Evolutionary conservation across 2,329 filamentous ascomycete genomes (phyloP).

Genomic region (Samsoniella hepiali): DNA sequence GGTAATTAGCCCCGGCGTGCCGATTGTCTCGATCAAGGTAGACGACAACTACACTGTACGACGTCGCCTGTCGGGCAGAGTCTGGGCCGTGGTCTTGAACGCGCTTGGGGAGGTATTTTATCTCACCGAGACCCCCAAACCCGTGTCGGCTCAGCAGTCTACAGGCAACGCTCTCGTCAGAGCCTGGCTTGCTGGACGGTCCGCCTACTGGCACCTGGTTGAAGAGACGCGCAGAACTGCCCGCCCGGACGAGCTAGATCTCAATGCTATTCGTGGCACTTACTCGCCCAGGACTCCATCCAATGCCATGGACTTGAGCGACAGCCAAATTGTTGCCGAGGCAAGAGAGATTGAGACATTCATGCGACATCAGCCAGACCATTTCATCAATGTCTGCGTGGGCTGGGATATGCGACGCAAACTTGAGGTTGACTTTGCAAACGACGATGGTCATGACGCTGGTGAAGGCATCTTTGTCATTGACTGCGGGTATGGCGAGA

Average conservation of each 20-base stretch:
- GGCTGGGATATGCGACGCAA: conserved; percentile 90
- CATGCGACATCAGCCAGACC: conserved; percentile 65
- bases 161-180: conserved; percentile 57
- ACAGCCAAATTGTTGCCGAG: conserved; percentile 69
- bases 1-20: conserved; percentile 88
- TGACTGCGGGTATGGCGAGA: conserved; percentile 60
- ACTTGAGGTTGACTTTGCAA: conserved; percentile 85
- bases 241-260: conserved; percentile 68
- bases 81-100: conserved; percentile 93
- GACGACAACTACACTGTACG: conserved; percentile 77
- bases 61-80: conserved; percentile 65
- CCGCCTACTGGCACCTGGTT: conserved; percentile 75
- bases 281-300: conserved; percentile 80
- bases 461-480: conserved; percentile 77
- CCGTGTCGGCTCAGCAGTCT: conserved; percentile 47
- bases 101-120: conserved; percentile 91
- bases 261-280: conserved; percentile 63
- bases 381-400: conserved; percentile 74
- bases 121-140: conserved; percentile 66
- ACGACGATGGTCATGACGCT: conserved; percentile 69
- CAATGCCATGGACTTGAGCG: conserved; percentile 66
- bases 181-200: conserved; percentile 78
- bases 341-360: conserved; percentile 79
- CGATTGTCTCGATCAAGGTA: conserved; percentile 77
- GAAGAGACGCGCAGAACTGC: conserved; percentile 73